Evolutionary conservation across 2,329 filamentous ascomycete genomes (phyloP), one percentile per base, ranked within the genome.

Genomic region (Colletotrichum viniferum): DNA sequence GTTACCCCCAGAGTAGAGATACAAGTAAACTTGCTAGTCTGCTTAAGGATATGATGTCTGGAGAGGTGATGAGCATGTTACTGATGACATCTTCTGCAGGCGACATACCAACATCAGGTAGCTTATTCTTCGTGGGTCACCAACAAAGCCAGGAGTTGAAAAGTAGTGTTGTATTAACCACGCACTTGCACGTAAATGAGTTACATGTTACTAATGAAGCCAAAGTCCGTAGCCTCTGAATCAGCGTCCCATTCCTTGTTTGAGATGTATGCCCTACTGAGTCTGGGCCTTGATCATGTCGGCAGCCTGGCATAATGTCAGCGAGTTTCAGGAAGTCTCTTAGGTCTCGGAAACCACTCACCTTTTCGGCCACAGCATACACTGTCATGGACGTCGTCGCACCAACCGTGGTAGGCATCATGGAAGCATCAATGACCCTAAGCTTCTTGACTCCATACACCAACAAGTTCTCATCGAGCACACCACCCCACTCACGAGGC

Each of bases 401-500:
- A 16, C 78, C 78, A 0, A 78, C 73, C 1, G 74, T 74, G 12
- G 77, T 78, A 5, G 78, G 78, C 77, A 79, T 79, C 71, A 79
- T 77, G 14, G 73, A 77, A 30, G 73, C 78, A 64, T 79, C 78
- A 24, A 78, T 62, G 13, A 79, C 63, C 16, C 77, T 75, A 1
- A 79, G 74, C 70, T 77, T 78, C 68, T 79, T 78, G 6, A 78
- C 79, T 0, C 82, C 82, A 26, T 82, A 79, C n/a, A 83, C 81
- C 55, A 74, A 24, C 63, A 83, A 34, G 2, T 79, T 74, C 72
- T 80, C 78, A 48, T 81, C 79, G 0, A 83, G 80, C 6, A 81
- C 79, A 7, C 82, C 82, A 4, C 82, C 82, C 36, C 73, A 76
- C 67, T 81, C 76, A 26, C 77, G 76, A 2, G 80, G 79, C 79